Evolutionary conservation across 192 early-diverging fungal species (phyloP), one percentile per base, ranked within the genome.

Genomic region (Glomus cerebriforme): DNA sequence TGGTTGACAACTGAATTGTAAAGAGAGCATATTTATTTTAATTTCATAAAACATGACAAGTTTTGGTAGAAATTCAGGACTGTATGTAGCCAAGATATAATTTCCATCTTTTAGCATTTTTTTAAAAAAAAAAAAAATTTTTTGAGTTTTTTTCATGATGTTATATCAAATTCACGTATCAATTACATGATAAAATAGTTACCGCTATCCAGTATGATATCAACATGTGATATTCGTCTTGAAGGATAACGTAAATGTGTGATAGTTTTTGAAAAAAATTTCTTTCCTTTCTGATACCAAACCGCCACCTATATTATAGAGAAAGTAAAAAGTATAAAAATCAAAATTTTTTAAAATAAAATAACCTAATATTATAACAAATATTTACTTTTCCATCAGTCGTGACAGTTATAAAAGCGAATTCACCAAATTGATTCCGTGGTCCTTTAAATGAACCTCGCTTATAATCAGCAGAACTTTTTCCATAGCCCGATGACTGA

Each of bases 381-480:
- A n/a, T 73, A n/a, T 12, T 73, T 73, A 73, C 54, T 37, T 77
- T 77, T 24, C 75, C 75, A 67, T 59, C 58, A 15, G 75, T 43
- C 32, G 75, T 77, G 29, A 77, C 45, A 1, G 47, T 59, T 47
- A 77, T 19, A 31, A 77, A 77, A 22, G 75, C 62, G 7, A 77
- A 37, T 26, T 77, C 32, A 17, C 75, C 75, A 66, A 66, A 77
- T 32, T 59, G 63, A 32, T 77, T 77, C 31, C 64, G 29, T 4
- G 75, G 75, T 17, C 75, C 75, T 77, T 67, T 77, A 45, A 77
- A 67, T 47, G 62, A 24, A 49, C 54, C 75, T 17, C 75, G 39
- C 10, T 66, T 59, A 67, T 77, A 74, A 49, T 3, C 22, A 29
- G n/a, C 47, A 4, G 47, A 54, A 54, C 47, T 43, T 43, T 43